Evolutionary conservation across 2,329 filamentous ascomycete genomes (phyloP).

Genomic region (Botrytis elliptica): DNA sequence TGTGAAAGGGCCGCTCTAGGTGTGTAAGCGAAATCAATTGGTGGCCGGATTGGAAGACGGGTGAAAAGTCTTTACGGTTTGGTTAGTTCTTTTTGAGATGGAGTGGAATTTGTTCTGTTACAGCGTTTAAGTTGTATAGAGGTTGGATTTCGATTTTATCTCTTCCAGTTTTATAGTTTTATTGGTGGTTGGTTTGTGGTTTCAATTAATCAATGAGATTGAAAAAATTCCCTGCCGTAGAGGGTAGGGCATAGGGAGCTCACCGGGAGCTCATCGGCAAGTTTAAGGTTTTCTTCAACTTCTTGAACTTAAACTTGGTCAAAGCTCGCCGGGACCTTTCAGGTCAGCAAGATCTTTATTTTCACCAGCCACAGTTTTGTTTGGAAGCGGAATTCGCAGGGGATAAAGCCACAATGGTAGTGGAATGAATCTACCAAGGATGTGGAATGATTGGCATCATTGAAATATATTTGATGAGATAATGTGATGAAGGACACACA

Average conservation of each 20-base stretch:
- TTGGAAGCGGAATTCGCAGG: background rate
- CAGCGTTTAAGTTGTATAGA: no score
- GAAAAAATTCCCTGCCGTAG: no score
- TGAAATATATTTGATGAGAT: background rate
- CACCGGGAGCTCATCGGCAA: background rate
- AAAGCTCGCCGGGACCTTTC: background rate
- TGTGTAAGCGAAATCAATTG: no score
- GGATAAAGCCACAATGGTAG: constrained; percentile 3
- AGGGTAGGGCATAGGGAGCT: background rate
- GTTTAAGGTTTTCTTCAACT: background rate
- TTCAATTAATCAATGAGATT: no score
- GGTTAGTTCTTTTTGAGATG: no score
- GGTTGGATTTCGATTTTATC: no score
- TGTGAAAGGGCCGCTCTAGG: background rate
- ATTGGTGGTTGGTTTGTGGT: no score
- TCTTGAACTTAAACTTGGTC: background rate
- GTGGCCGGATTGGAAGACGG: no score
- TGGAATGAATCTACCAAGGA: background rate
- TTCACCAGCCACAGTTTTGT: constrained; percentile 3
- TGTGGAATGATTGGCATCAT: background rate
- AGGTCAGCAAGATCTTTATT: background rate
- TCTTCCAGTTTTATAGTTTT: no score
- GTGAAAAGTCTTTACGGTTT: no score
- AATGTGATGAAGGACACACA: background rate
- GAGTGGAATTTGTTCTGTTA: no score